Base-by-base conservation (phyloP, 495 filamentous ascomycete species). In the Xylaria bambusicola region DNA sequence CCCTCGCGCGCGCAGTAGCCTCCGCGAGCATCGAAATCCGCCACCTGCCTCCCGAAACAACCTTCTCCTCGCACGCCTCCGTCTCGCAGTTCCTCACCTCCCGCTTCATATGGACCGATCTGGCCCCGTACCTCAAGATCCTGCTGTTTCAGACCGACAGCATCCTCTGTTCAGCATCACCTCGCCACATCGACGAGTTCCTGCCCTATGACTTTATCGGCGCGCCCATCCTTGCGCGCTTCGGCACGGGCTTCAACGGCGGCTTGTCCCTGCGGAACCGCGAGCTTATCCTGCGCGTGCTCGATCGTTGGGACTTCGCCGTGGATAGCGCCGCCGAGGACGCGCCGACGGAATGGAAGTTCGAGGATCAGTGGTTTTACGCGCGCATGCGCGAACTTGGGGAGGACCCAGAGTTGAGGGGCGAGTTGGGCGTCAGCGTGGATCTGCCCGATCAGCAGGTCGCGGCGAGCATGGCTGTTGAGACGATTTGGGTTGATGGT, bases 71-170 rank as follows among this genome's bases (percentile, higher is more conserved):
- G 12, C 53, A 59, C 54, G 18, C 51, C 9, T 36, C 49, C 21
- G 65, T 67, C 20, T 61, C 52, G n/a, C 38, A 45, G 0, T 67
- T 52, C 57, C 62, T 67, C 3, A 31, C 65, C 20, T 44, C 50
- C 4, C 44, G 54, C 1, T 71, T 68, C 63, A 41, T 74, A 2
- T 74, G 70, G 70, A 61, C 71, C 15, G 54, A 63, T 29, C 55
- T 74, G 26, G 62, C 59, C 23, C 66, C 70, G 0, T 68, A 66
- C 17, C 50, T 55, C 26, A 64, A 66, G 49, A 60, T 74, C 21
- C 56, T 74, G 15, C 52, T 72, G 6, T 74, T 74, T 56, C 70
- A 74, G 56, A 58, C 61, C 26, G 71, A 74, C 58, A 67, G 62
- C 45, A 70, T 74, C 52, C 47, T 74, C 6, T 74, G 71, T 55